phyloP scores from a whole-genome alignment of 495 filamentous ascomycete species.

The Penicillium arizonense region DNA sequence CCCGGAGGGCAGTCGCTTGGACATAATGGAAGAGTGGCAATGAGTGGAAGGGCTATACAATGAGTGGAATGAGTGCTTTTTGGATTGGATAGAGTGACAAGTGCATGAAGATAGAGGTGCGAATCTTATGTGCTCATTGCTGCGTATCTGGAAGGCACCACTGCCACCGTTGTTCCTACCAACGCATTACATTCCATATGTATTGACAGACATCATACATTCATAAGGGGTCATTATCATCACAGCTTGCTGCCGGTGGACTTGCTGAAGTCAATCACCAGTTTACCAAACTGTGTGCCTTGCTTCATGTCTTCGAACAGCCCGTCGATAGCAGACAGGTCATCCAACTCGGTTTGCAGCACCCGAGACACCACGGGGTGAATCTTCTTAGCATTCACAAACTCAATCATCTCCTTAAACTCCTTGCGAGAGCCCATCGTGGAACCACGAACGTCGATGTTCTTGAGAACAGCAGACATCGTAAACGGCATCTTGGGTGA shows the following conservation, averaged over 20 bases:
- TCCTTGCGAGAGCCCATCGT: conserved; percentile 78
- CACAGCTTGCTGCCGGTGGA: conserved; percentile 43
- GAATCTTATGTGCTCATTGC: background rate
- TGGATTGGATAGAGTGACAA: background rate
- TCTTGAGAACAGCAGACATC: conserved; percentile 71
- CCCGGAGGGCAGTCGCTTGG: background rate
- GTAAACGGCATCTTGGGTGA: conserved; percentile 68
- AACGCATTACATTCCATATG: conserved; percentile 1
- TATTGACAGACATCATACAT: background rate
- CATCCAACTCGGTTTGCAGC: conserved; percentile 58
- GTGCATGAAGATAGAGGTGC: background rate
- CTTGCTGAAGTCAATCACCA: conserved; percentile 59
- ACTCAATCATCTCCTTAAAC: conserved; percentile 74
- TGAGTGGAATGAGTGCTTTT: conserved; percentile 1
- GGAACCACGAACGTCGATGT: conserved; percentile 67
- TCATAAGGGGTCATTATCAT: conserved; percentile 9
- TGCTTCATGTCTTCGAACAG: conserved; percentile 75
- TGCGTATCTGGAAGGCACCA: conserved; percentile 3
- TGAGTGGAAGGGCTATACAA: conserved; percentile 4
- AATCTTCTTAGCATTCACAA: conserved; percentile 63
- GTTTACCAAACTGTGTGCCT: conserved; percentile 76
- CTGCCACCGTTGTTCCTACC: background rate
- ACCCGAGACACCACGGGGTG: conserved; percentile 62
- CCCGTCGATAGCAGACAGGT: conserved; percentile 62
- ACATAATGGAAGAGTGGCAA: background rate